phyloP scores from a whole-genome alignment of 2,329 filamentous ascomycete genomes.

The Pseudocercospora eumusae region DNA sequence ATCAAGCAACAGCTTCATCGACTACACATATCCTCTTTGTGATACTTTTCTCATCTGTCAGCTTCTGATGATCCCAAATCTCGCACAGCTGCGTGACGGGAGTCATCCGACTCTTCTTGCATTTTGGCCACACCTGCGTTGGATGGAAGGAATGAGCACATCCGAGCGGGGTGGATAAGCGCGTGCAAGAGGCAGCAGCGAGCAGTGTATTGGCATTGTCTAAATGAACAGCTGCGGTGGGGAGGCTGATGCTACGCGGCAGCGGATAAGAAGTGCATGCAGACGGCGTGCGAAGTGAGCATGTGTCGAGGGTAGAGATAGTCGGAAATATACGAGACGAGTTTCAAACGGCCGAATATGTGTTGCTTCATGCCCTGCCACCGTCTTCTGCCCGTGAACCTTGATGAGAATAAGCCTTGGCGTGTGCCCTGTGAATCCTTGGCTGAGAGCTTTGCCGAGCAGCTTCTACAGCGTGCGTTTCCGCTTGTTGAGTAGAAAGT shows the following conservation, averaged over 20 bases:
- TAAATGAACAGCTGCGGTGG: constrained; percentile 17
- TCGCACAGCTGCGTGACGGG: constrained; percentile 14
- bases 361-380: not conserved
- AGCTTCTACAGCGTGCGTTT: not conserved
- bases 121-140: constrained; percentile 28
- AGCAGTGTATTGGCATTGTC: constrained; percentile 31
- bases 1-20: constrained; percentile 14
- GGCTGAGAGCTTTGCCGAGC: not conserved
- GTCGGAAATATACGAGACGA: constrained; percentile 18
- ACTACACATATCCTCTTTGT: constrained; percentile 1
- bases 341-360: constrained; percentile 2
- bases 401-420: not conserved
- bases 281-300: constrained; percentile 11
- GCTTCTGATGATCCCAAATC: constrained; percentile 12
- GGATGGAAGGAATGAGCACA: constrained; percentile 20
- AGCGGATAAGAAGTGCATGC: constrained; percentile 10
- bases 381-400: not conserved
- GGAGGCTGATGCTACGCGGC: not conserved
- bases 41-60: constrained; percentile 14
- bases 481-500: not conserved
- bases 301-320: constrained; percentile 20
- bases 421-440: not conserved
- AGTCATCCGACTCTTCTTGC: constrained; percentile 19
- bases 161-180: constrained; percentile 9
- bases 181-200: constrained; percentile 9